Evolutionary conservation across 2,329 filamentous ascomycete species (phyloP).

Genomic region (Exophiala phaeomuriformis): DNA sequence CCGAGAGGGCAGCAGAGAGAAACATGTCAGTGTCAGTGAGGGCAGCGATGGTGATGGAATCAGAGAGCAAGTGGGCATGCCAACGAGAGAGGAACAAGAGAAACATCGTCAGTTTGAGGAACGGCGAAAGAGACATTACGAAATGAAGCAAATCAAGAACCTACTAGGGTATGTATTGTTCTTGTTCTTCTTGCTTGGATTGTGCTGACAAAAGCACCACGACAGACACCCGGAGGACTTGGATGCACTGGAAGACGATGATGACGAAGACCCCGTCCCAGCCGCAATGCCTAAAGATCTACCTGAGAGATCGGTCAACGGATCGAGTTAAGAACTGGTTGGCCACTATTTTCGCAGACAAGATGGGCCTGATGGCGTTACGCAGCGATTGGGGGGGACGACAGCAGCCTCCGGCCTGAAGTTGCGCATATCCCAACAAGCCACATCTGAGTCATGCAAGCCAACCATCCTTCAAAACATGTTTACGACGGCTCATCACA

Average conservation of each 20-base stretch:
- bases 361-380: too few species aligned
- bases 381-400: too few species aligned
- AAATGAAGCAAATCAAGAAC: constrained; percentile 92
- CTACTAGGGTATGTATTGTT: constrained; percentile 60
- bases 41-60: constrained; percentile 42
- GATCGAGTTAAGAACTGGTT: constrained; percentile 13
- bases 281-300: constrained; percentile 34
- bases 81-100: constrained; percentile 65
- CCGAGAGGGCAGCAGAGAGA: constrained; percentile 45
- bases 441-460: too few species aligned
- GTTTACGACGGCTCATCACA: too few species aligned
- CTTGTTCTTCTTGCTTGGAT: not conserved
- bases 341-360: too few species aligned
- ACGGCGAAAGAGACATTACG: constrained; percentile 92
- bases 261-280: constrained; percentile 48
- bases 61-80: constrained; percentile 47
- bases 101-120: constrained; percentile 90
- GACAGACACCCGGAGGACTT: constrained; percentile 56
- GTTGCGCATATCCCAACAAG: too few species aligned
- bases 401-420: too few species aligned
- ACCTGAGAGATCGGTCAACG: constrained; percentile 33
- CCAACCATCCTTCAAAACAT: too few species aligned
- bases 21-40: constrained; percentile 72
- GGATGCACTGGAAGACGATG: constrained; percentile 43
- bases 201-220: not conserved